Evolutionary conservation across 192 early-diverging fungal genomes (phyloP).

Genomic region (Linnemannia zychae): DNA sequence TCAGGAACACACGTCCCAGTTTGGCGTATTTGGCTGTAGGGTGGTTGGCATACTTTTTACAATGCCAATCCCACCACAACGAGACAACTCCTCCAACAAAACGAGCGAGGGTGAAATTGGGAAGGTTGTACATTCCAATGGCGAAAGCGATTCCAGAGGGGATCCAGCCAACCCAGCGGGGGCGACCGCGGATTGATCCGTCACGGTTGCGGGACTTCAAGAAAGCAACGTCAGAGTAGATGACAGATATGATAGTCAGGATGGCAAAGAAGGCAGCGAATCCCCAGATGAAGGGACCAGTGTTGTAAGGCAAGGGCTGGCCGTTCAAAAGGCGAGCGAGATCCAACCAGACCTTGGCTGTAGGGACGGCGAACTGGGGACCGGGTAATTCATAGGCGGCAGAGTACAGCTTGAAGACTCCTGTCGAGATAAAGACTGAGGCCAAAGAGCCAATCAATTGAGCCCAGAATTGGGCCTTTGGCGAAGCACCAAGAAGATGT

Average conservation of each 20-base stretch:
- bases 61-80: slow-evolving; percentile 65
- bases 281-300: slow-evolving; percentile 67
- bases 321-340: slow-evolving; percentile 84
- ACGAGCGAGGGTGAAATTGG: slow-evolving; percentile 81
- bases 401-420: slow-evolving; percentile 77
- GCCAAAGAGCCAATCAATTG: slow-evolving; percentile 86
- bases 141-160: slow-evolving; percentile 86
- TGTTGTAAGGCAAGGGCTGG: slow-evolving; percentile 74
- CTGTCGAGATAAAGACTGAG: slow-evolving; percentile 77
- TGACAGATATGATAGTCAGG: slow-evolving; percentile 48
- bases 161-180: slow-evolving; percentile 64
- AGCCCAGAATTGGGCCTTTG: slow-evolving; percentile 86
- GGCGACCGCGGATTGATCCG: slow-evolving; percentile 19
- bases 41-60: slow-evolving; percentile 35
- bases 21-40: slow-evolving; percentile 52
- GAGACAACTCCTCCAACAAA: slow-evolving; percentile 72
- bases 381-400: slow-evolving; percentile 76
- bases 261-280: slow-evolving; percentile 72
- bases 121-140: slow-evolving; percentile 85
- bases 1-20: slow-evolving; percentile 70
- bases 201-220: slow-evolving; percentile 7
- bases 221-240: slow-evolving; percentile 44
- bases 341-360: slow-evolving; percentile 85
- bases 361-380: slow-evolving; percentile 78
- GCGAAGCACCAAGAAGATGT: slow-evolving; percentile 86